Evolutionary conservation across 192 early-diverging fungal genomes (phyloP).

Genomic region (Entomortierella lignicola): DNA sequence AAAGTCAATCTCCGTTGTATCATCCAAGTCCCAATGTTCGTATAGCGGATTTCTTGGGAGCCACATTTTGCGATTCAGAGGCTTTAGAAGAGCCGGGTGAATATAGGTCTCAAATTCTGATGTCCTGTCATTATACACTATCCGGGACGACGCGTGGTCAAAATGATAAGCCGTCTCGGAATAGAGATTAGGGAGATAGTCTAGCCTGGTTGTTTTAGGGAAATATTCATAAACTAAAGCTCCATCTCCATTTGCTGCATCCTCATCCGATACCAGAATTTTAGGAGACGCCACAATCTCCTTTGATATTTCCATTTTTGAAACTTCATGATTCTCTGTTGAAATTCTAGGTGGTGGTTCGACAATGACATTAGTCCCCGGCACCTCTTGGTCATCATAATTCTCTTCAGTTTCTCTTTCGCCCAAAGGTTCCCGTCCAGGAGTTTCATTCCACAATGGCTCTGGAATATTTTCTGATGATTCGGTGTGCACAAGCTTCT

Average conservation of each 20-base stretch:
- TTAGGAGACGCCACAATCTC: too few relatives aligned
- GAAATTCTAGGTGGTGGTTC: background rate
- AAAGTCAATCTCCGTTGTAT: constrained; percentile 53
- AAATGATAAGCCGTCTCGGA: constrained; percentile 15
- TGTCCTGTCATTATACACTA: constrained; percentile 42
- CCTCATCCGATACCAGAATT: too few relatives aligned
- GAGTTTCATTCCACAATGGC: too few relatives aligned
- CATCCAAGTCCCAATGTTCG: constrained; percentile 50
- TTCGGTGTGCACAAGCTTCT: constrained; percentile 20
- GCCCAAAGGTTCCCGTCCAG: background rate
- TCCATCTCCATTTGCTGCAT: background rate
- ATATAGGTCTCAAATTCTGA: constrained; percentile 58
- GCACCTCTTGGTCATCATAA: background rate
- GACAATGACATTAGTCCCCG: background rate
- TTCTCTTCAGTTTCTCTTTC: background rate
- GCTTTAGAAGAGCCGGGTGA: constrained; percentile 57
- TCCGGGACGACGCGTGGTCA: constrained; percentile 24
- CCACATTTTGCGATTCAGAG: constrained; percentile 55
- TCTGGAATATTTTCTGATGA: background rate
- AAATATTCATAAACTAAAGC: constrained; percentile 28
- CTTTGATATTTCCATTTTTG: background rate
- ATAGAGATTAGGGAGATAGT: background rate
- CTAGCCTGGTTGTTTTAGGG: background rate
- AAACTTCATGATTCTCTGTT: background rate
- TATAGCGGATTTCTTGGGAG: constrained; percentile 54